phyloP scores from a whole-genome alignment of 1,284 basidiomycete genomes.

The Leccinum subrobustum region DNA sequence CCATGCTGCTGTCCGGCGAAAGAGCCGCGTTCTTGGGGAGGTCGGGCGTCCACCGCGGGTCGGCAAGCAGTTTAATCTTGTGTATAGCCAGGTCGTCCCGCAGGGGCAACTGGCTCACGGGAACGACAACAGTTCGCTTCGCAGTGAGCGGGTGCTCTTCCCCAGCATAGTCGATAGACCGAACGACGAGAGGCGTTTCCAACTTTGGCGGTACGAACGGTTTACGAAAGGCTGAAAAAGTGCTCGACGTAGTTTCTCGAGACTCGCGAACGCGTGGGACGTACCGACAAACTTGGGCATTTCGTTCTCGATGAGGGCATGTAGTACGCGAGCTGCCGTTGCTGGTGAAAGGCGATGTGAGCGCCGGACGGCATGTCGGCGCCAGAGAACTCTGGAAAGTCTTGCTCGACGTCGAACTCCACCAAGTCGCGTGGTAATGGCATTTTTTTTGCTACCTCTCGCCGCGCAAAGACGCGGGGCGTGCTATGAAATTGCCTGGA shows the following conservation, averaged over 20 bases:
- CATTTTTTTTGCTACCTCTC: constrained; percentile 30
- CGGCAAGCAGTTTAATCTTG: constrained; percentile 80
- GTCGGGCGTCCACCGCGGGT: constrained; percentile 75
- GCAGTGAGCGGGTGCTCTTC: constrained; percentile 66
- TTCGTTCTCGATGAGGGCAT: constrained; percentile 81
- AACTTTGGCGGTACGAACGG: constrained; percentile 66
- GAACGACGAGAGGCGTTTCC: constrained; percentile 62
- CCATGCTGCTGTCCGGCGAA: constrained; percentile 55
- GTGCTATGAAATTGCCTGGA: constrained; percentile 26
- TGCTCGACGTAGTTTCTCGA: constrained; percentile 12
- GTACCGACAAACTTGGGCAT: constrained; percentile 79
- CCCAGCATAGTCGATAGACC: constrained; percentile 75
- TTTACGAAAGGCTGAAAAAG: constrained; percentile 65
- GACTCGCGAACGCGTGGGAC: constrained; percentile 29
- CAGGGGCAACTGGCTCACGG: constrained; percentile 72
- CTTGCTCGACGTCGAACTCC: constrained; percentile 30
- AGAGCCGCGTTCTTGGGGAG: constrained; percentile 67
- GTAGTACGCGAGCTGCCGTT: constrained; percentile 70
- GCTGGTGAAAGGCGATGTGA: constrained; percentile 66
- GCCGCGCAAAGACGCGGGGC: constrained; percentile 15
- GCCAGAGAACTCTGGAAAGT: constrained; percentile 43
- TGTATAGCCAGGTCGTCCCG: constrained; percentile 61
- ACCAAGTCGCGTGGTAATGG: constrained; percentile 31
- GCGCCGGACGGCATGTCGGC: constrained; percentile 67
- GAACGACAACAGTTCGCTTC: constrained; percentile 72